phyloP scores from a whole-genome alignment of 2,329 filamentous ascomycete species.

The Calonectria fujianensis region DNA sequence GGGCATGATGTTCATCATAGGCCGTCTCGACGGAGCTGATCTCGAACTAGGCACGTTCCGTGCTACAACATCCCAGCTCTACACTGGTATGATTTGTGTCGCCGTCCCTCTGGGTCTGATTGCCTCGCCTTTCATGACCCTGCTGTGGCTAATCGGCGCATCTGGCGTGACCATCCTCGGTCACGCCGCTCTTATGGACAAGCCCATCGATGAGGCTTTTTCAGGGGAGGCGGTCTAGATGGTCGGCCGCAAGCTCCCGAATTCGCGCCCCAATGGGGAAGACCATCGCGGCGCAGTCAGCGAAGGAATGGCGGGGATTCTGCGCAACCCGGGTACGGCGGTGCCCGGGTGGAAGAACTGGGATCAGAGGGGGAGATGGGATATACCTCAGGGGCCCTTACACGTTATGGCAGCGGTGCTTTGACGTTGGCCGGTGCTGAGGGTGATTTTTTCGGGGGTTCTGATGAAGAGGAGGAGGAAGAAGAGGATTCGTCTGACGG shows the following conservation, averaged over 20 bases:
- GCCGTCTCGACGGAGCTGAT: conserved; percentile 91
- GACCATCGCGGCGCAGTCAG: conserved; percentile 94
- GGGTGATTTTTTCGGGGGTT: conserved; percentile 58
- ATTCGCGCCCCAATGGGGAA: conserved; percentile 97
- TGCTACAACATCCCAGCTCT: conserved; percentile 93
- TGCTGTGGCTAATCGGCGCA: conserved; percentile 97
- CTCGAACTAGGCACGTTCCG: conserved; percentile 88
- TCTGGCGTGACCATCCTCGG: conserved; percentile 95
- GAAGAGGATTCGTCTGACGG: conserved; percentile 57
- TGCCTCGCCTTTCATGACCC: conserved; percentile 88
- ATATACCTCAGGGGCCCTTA: conserved; percentile 65
- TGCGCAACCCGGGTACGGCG: conserved; percentile 61
- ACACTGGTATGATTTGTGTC: conserved; percentile 89
- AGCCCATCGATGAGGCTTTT: conserved; percentile 99
- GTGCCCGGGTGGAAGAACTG: conserved; percentile 78
- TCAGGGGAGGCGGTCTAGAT: conserved; percentile 99
- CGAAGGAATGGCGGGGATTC: conserved; percentile 73
- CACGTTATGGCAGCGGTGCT: conserved; percentile 75
- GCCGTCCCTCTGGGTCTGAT: conserved; percentile 89
- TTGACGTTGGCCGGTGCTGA: conserved; percentile 77
- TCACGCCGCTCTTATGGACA: conserved; percentile 96
- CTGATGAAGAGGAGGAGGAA: conserved; percentile 58
- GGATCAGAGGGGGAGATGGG: conserved; percentile 75
- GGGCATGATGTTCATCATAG: conserved; percentile 92
- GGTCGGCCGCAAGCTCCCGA: conserved; percentile 99